These are phyloP conservation scores for Litsea cubeba DNA, from an alignment of 164 flowering plant genomes.

Conservation along the genomic window DNA sequence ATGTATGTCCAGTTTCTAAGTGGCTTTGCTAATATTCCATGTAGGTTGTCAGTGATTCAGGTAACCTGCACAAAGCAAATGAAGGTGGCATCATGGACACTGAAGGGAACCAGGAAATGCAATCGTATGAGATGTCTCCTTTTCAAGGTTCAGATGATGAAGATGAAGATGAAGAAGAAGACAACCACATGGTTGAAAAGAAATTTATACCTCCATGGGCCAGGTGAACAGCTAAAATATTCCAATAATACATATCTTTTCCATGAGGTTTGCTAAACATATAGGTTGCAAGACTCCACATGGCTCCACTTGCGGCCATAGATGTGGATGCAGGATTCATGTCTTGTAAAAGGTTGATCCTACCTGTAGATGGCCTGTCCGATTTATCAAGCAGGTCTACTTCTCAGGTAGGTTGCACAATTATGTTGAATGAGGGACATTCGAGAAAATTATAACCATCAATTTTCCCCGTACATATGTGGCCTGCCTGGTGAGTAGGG, in stretches of 20 bases:
- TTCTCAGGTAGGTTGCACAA: neutral
- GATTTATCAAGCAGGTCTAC: neutral
- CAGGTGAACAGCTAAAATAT: slow-evolving; percentile 41
- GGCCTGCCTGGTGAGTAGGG: neutral
- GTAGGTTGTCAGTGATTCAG: slow-evolving; percentile 25
- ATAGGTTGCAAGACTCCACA: neutral
- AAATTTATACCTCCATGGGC: slow-evolving; percentile 85
- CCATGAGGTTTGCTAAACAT: neutral
- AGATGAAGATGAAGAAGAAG: slow-evolving; percentile 68
- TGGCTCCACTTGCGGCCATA: neutral
- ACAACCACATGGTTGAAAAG: slow-evolving; percentile 32
- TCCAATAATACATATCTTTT: neutral
- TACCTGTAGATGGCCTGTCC: neutral
- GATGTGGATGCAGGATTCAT: neutral
- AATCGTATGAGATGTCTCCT: slow-evolving; percentile 85
- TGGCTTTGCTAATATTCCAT: neutral
- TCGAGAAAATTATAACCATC: neutral
- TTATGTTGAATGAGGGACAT: neutral
- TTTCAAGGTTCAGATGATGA: slow-evolving; percentile 84
- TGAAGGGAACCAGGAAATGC: slow-evolving; percentile 24
- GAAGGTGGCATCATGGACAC: slow-evolving; percentile 11
- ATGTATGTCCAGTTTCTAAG: neutral
- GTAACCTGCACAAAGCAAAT: slow-evolving; percentile 13
- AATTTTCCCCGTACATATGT: neutral
- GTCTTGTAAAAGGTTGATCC: neutral